Base-by-base conservation (phyloP, 2,329 filamentous ascomycete species). In the Cytospora mali region DNA sequence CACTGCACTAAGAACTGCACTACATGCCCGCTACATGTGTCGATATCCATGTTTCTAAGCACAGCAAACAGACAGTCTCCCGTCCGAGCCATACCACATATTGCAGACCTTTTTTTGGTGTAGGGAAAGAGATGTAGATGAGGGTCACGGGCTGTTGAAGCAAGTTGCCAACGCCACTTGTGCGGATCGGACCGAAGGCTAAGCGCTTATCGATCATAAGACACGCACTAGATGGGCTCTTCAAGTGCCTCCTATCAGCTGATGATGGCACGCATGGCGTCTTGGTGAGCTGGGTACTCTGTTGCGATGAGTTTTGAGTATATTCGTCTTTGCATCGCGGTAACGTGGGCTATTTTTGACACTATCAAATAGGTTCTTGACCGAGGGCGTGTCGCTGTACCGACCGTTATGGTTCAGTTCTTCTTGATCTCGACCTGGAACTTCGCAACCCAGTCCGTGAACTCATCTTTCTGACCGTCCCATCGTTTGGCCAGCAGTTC, bases 391-490 rank as follows among this genome's bases (percentile, higher is more conserved):
- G 9, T n/a, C 13, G 21, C 21, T 25, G 21, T 25, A 21, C 50
- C 50, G 1, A 14, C 28, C 13, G 9, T 33, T 18, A 39, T 51
- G 10, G 31, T 18, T 66, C 48, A 66, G 28, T 69, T 70, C 70
- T 81, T 83, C 66, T 80, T 83, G 16, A 86, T 80, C 67, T 84
- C 79, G 33, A 73, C 69, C 69, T 81, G 80, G 66, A 86, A 87
- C 66, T 81, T 84, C 13, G 77, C 79, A n/a, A 83, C 86, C 93
- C 93, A 96, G 18, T 84, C 79, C 0, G 88, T 89, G 71, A 96
- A 96, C 69, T 89, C 91, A 70, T 97, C 93, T 21, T 84, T 80
- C 53, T 82, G 75, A 0, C 83, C 88, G 3, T 83, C 75, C 90
- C 90, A 93, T 23, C 81, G 80, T 63, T 80, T 76, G 55, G 78